phyloP scores from a whole-genome alignment of 139 green algal genomes.

The Deuterostichococcus epilithicus region DNA sequence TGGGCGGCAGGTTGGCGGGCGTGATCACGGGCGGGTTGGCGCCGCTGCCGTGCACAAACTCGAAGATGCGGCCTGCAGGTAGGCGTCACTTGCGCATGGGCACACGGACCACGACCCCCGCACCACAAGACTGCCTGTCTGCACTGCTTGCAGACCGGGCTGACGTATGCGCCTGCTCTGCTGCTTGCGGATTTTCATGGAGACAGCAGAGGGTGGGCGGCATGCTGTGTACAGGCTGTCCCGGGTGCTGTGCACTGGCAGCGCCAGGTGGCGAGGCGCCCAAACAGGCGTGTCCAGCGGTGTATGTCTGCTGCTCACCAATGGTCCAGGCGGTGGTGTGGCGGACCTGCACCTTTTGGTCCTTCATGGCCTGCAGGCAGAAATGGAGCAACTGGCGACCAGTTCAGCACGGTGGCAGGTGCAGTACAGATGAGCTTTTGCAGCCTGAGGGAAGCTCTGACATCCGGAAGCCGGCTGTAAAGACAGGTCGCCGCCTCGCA shows the following conservation, averaged over 20 bases:
- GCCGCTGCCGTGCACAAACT: constrained; percentile 78
- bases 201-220: too few relatives aligned
- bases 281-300: too few relatives aligned
- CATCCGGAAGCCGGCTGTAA: too few relatives aligned
- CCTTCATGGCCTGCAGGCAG: constrained; percentile 55
- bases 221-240: too few relatives aligned
- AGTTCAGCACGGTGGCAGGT: too few relatives aligned
- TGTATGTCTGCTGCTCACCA: constrained; percentile 25
- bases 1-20: constrained; percentile 51
- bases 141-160: background rate
- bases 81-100: too few relatives aligned
- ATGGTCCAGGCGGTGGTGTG: constrained; percentile 97
- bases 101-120: too few relatives aligned
- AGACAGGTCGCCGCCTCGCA: too few relatives aligned
- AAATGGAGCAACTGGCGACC: constrained; percentile 20
- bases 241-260: too few relatives aligned
- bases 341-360: constrained; percentile 75
- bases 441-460: too few relatives aligned
- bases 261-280: too few relatives aligned
- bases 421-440: constrained; percentile 7
- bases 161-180: background rate
- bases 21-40: constrained; percentile 44
- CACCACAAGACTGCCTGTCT: too few relatives aligned
- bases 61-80: constrained; percentile 77
- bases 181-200: background rate